Base-by-base conservation (phyloP, 768 basidiomycete species). In the Rhodotorula toruloides region DNA sequence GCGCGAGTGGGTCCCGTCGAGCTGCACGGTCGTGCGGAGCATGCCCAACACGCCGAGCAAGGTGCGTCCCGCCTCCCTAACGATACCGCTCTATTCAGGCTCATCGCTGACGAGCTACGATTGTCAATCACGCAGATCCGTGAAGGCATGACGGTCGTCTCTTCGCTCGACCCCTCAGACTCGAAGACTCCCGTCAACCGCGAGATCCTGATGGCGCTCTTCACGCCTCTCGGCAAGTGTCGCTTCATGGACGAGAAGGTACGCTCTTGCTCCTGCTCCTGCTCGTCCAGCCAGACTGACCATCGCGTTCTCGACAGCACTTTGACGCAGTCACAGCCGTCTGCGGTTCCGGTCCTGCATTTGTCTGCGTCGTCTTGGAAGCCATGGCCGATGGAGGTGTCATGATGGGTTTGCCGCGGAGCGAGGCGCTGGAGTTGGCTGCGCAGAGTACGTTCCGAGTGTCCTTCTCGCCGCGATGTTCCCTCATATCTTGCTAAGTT, bases 11-110 rank as follows among this genome's bases (percentile, higher is more conserved):
- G 89, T 92, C 39, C 80, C 80, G 32, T 82, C 86, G 4, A 82
- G 81, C n/a, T 91, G 90, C 48, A 86, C 84, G 72, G 88, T 97
- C 65, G 86, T 98, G 65, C 86, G 96, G 62, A 90, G 91, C 17
- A 99, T 99, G 96, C 93, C 96, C 70, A 99, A 99, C 76, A 98
- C 94, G 4, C 92, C 96, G 27, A 91, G 89, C 80, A 90, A 90
- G 78, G 94, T 92, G 67, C 64, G 84, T 72, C 5, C 29, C 12
- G 16, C 43, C 34, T 22, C 19, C 34, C 9, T 29, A 8, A 7
- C 39, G 16, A 22, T 36, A 29, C 36, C n/a, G 19, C 22, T 27
- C 17, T 9, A n/a, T 14, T 12, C 31, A 22, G 21, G 17, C 11
- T 11, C n/a, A 8, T 32, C 31, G 22, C 21, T 37, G 34, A 37